Evolutionary conservation across 495 filamentous ascomycete species (phyloP).

Genomic region (Aspergillus nidulans): DNA sequence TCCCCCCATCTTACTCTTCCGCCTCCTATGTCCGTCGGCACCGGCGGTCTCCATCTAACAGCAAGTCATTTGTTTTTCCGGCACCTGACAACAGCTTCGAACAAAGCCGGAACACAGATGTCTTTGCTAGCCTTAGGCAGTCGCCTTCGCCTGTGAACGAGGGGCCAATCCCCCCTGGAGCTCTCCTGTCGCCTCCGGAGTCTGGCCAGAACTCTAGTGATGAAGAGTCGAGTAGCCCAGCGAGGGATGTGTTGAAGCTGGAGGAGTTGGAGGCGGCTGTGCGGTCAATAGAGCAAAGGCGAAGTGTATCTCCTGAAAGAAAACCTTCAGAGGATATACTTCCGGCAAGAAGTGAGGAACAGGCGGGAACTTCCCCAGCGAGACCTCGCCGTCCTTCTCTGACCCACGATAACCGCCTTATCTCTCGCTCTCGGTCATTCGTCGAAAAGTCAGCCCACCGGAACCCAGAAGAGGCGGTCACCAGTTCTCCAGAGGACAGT

Average conservation of each 20-base stretch:
- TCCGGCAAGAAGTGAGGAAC: constrained; percentile 20
- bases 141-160: constrained; percentile 73
- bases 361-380: background rate
- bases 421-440: constrained; percentile 76
- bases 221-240: constrained; percentile 60
- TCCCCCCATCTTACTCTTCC: constrained; percentile 74
- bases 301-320: constrained; percentile 56
- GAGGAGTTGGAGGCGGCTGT: constrained; percentile 82
- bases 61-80: constrained; percentile 33
- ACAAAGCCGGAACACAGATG: constrained; percentile 46
- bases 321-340: constrained; percentile 33
- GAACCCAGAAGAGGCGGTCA: constrained; percentile 51
- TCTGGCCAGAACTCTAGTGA: constrained; percentile 75
- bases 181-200: constrained; percentile 83
- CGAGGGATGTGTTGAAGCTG: constrained; percentile 58
- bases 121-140: constrained; percentile 61
- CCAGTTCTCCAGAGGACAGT: constrained; percentile 60
- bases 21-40: constrained; percentile 68
- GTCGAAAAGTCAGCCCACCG: constrained; percentile 66
- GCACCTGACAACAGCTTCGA: constrained; percentile 26
- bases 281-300: constrained; percentile 66
- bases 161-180: constrained; percentile 69
- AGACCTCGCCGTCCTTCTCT: constrained; percentile 36
- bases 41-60: constrained; percentile 57
- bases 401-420: constrained; percentile 56